Percentiles rank a stretch among this genome's conserved stretches.
These are phyloP conservation scores for Astrothelium macrocarpum DNA, from an alignment of 495 filamentous ascomycete genomes.

Conservation along the genomic window DNA sequence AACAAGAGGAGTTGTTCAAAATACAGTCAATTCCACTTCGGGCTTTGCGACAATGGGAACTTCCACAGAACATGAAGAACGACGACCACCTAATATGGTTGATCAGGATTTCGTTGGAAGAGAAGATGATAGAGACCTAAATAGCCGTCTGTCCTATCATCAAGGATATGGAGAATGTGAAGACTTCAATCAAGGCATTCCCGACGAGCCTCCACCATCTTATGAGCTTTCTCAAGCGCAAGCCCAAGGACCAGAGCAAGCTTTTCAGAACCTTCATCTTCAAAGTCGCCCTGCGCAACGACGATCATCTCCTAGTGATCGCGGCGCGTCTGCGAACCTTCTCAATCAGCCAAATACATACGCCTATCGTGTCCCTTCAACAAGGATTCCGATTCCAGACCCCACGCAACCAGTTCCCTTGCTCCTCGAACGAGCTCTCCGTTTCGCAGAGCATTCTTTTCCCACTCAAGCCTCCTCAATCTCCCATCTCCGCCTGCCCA, in stretches of 20 bases:
- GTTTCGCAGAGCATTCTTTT: background rate
- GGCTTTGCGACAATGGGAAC: background rate
- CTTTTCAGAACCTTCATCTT: background rate
- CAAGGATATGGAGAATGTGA: background rate
- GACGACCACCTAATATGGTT: background rate
- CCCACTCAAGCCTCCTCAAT: background rate
- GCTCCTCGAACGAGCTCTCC: background rate
- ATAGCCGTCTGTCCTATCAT: background rate
- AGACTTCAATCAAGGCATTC: background rate
- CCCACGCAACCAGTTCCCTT: background rate
- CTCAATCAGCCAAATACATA: background rate
- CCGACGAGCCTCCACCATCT: background rate
- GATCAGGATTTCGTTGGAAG: background rate
- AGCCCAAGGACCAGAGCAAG: background rate
- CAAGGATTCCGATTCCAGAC: background rate
- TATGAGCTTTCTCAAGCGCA: constrained; percentile 1
- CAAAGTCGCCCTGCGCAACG: background rate
- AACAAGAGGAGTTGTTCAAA: no score
- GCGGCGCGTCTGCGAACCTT: background rate
- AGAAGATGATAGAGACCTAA: background rate
- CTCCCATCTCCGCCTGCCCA: background rate
- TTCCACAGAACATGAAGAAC: background rate
- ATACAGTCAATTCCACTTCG: no score
- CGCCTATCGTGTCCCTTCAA: background rate
- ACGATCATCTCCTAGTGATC: background rate